Evolutionary conservation across 768 basidiomycete species (phyloP), one percentile per base, ranked within the genome.

Genomic region (Pisolithus orientalis): DNA sequence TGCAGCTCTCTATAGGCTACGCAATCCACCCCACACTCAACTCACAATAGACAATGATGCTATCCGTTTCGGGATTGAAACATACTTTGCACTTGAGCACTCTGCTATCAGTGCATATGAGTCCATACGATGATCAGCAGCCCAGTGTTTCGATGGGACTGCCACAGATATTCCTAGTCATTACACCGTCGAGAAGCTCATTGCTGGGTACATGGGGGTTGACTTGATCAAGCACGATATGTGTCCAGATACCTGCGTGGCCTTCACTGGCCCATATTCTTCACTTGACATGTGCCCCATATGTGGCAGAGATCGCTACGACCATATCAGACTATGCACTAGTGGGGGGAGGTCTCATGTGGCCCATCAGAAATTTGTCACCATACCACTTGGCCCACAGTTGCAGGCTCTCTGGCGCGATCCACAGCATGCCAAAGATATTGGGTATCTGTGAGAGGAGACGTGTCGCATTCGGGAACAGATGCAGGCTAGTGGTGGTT

Each of bases 271-370:
- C 38, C 38, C 38, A 39, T 39, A 39, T 2, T 7, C 38, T 7
- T 13, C 38, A 14, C 38, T 39, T 39, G 21, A 21, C 21, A 21
- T 21, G 21, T 21, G 21, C 21, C 39, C 39, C n/a, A n/a, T 10
- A 56, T 72, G 27, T 73, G 69, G 63, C 60, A 72, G 57, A 64
- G 62, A 1, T 40, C 39, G 1, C 9, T 54, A 49, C 9, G 37
- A 54, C 25, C 2, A 29, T 14, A 25, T 16, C n/a, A 52, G 28
- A 14, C 44, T 47, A 5, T 3, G 17, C 3, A 51, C 45, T 3
- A 48, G 42, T 28, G 17, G 29, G 21, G 49, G 38, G 6, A 14
- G 42, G 4, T 37, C 17, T 10, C 56, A 59, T 32, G 44, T 53
- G 8, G 40, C 55, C 14, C 24, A 29, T 5, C 50, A 40, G 16